Conservation (phyloP, 768 basidiomycete genomes). For the Tylopilus sp. region DNA sequence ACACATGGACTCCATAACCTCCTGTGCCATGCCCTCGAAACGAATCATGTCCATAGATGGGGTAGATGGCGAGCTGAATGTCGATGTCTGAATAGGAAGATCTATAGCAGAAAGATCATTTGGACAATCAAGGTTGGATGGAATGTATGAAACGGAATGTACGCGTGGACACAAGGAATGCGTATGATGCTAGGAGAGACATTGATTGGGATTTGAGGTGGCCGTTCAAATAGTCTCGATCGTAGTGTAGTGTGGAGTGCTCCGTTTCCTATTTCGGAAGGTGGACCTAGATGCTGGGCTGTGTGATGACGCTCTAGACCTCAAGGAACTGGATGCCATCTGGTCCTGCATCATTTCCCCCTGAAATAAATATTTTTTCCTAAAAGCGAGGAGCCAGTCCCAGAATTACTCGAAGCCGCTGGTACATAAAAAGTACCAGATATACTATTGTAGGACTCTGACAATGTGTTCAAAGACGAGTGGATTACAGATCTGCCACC, state of each 20-base stretch:
- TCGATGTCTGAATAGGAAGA: background rate
- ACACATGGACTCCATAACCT: constrained; percentile 81
- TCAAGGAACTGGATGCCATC: background rate
- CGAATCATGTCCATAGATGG: constrained; percentile 56
- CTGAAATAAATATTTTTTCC: background rate
- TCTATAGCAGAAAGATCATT: constrained; percentile 7
- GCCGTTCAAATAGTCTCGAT: constrained; percentile 30
- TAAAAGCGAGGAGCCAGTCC: background rate
- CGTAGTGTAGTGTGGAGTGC: constrained; percentile 17
- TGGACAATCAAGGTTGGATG: background rate
- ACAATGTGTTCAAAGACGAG: too few species aligned
- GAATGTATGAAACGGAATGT: background rate
- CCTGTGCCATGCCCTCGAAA: constrained; percentile 69
- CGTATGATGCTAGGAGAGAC: constrained; percentile 12
- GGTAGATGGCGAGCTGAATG: background rate
- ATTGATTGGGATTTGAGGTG: constrained; percentile 1
- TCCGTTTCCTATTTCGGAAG: constrained; percentile 25
- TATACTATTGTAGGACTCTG: too few species aligned
- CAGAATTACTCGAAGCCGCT: too few species aligned
- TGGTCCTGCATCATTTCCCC: background rate
- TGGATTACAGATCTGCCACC: background rate
- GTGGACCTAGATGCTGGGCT: constrained; percentile 15
- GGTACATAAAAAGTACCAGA: too few species aligned
- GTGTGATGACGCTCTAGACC: constrained; percentile 20
- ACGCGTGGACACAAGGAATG: background rate